Evolutionary conservation across 2,329 filamentous ascomycete genomes (phyloP).

Genomic region (Aureobasidium mangrovei): DNA sequence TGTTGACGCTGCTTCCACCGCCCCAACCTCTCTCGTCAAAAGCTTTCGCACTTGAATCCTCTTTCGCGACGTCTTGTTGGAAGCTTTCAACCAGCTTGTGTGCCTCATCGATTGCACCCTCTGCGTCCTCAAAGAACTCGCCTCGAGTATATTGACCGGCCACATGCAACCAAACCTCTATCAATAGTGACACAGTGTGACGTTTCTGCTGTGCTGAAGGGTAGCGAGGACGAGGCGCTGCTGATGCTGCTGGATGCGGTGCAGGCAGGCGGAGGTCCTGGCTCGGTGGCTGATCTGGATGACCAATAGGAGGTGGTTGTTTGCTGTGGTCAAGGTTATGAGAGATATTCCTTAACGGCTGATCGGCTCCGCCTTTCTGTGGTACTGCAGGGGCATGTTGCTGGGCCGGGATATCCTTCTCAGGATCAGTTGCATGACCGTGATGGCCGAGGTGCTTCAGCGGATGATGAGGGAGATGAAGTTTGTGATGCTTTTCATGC

Average conservation of each 20-base stretch:
- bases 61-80: slow-evolving; percentile 56
- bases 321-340: slow-evolving; percentile 32
- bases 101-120: slow-evolving; percentile 73
- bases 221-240: slow-evolving; percentile 40
- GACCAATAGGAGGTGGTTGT: slow-evolving; percentile 31
- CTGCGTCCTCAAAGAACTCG: slow-evolving; percentile 68
- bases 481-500: slow-evolving; percentile 28
- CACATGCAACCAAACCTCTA: slow-evolving; percentile 84
- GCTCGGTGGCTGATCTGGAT: slow-evolving; percentile 32
- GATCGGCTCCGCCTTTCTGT: slow-evolving; percentile 8
- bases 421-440: slow-evolving; percentile 12
- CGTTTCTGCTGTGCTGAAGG: slow-evolving; percentile 43
- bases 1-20: slow-evolving; percentile 69
- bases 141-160: slow-evolving; percentile 80
- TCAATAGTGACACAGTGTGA: slow-evolving; percentile 51
- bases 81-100: slow-evolving; percentile 63
- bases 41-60: slow-evolving; percentile 53
- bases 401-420: neutral
- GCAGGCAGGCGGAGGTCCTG: slow-evolving; percentile 38
- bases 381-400: neutral
- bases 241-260: slow-evolving; percentile 29
- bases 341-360: slow-evolving; percentile 29
- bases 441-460: slow-evolving; percentile 22
- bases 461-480: slow-evolving; percentile 31
- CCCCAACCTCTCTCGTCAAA: slow-evolving; percentile 66